phyloP scores from a whole-genome alignment of 352 stramenopile genomes.

The Plasmopara halstedii region DNA sequence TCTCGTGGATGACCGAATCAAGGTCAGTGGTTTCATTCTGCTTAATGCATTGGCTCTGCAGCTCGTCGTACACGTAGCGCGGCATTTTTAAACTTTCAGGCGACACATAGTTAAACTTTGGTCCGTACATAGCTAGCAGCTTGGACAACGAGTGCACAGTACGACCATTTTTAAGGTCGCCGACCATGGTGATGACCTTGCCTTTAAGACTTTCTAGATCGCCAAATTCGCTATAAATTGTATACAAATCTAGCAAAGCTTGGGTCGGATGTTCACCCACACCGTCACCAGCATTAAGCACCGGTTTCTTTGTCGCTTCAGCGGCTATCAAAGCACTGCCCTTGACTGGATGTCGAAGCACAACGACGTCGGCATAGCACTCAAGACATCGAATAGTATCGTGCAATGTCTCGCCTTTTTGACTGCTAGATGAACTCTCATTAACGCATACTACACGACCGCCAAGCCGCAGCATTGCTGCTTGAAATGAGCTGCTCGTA shows the following conservation, averaged over 20 bases:
- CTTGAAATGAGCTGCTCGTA: slow-evolving; percentile 97
- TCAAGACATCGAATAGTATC: slow-evolving; percentile 96
- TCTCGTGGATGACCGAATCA: slow-evolving; percentile 82
- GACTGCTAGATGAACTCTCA: slow-evolving; percentile 89
- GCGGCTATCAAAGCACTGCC: slow-evolving; percentile 79
- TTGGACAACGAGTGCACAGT: slow-evolving; percentile 97
- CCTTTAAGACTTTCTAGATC: slow-evolving; percentile 50
- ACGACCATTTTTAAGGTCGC: slow-evolving; percentile 98
- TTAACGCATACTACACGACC: slow-evolving; percentile 93
- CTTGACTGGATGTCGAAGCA: slow-evolving; percentile 92
- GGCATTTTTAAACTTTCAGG: slow-evolving; percentile 85
- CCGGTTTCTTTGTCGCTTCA: slow-evolving; percentile 78
- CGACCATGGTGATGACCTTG: slow-evolving; percentile 95
- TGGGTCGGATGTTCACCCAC: slow-evolving; percentile 98
- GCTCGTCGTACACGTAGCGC: slow-evolving; percentile 70
- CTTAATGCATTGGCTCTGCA: slow-evolving; percentile 54
- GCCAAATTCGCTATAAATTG: slow-evolving; percentile 88
- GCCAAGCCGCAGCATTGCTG: slow-evolving; percentile 95
- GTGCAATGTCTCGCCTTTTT: slow-evolving; percentile 97
- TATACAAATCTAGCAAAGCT: slow-evolving; percentile 98
- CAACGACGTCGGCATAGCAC: slow-evolving; percentile 94
- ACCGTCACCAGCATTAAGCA: slow-evolving; percentile 94
- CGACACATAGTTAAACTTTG: slow-evolving; percentile 90
- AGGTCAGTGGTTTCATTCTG: slow-evolving; percentile 85
- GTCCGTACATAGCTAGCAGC: slow-evolving; percentile 89